phyloP scores from a whole-genome alignment of 208 protist species.

The Hexamita inflata region DNA sequence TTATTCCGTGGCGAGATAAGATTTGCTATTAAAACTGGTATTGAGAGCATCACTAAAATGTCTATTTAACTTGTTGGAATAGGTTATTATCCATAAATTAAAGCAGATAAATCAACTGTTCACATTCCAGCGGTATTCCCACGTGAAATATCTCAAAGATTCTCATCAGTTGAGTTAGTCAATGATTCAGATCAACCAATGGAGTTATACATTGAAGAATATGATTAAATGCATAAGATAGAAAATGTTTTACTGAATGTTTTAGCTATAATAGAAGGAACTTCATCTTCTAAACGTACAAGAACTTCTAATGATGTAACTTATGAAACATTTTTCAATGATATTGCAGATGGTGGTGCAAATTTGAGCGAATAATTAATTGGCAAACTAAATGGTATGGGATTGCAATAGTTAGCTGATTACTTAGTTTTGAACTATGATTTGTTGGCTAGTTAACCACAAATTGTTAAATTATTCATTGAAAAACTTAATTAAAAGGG shows the following conservation, averaged over 20 bases:
- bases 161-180: not conserved
- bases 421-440: no score
- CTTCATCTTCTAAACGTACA: no score
- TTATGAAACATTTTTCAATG: no score
- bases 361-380: no score
- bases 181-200: constrained; percentile 13
- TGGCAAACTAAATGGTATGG: no score
- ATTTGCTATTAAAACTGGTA: constrained; percentile 4
- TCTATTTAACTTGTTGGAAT: not conserved
- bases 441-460: no score
- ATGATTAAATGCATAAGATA: not conserved
- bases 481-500: no score
- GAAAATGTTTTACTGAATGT: not conserved
- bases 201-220: constrained; percentile 4
- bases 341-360: no score
- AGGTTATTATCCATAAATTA: not conserved
- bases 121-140: not conserved
- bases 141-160: not conserved
- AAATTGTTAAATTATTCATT: no score
- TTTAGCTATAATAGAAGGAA: no score
- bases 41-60: not conserved
- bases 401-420: no score
- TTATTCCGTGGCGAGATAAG: not conserved
- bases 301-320: no score
- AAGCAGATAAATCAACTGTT: not conserved